Evolutionary conservation across 805 yeast species (phyloP), one percentile per base, ranked within the genome.

Genomic region (Candida coquimbonensis): DNA sequence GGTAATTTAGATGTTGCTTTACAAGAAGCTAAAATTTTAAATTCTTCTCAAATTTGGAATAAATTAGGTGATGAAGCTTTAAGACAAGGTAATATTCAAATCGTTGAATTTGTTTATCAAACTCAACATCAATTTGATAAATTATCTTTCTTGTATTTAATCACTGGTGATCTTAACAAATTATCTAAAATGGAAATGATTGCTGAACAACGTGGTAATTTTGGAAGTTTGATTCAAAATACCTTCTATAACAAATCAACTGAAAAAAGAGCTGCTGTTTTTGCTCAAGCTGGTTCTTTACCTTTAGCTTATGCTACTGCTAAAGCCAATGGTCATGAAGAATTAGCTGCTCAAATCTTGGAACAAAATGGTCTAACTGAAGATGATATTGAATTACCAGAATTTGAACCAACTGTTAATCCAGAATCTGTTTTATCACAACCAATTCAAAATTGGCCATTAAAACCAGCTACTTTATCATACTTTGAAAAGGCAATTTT

Each of bases 291-390:
- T 42, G 96, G 96, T 36, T 74, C 90, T 66, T 69, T 76, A 42
- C 89, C 98, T 7, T 75, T 95, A 57, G 99, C 98, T 3, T 95
- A 90, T 63, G 86, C 96, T 12, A 76, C 89, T 51, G 97, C 99
- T 21, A 87, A 85, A 63, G 72, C 93, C 27, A 86, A 82, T 55
- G 96, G 96, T 4, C 74, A 89, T 51, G 78, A 73, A 36, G 89
- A 80, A 27, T 69, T 83, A 45, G 96, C 96, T 25, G 77, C 79
- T 40, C 74, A 78, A 45, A 83, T 87, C 47, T 68, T 88, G 53
- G 77, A 75, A 37, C 81, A 84, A 49, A 77, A 90, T 25, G 96
- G 84, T 7, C 59, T 86, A 24, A 69, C 73, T 26, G 80, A 77
- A 53, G 69, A 70, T 37, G 85, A 85, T 46, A 73, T 93, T 47